These are phyloP conservation scores for Salix purpurea DNA, from an alignment of 345 rosid species.

Conservation along the genomic window DNA sequence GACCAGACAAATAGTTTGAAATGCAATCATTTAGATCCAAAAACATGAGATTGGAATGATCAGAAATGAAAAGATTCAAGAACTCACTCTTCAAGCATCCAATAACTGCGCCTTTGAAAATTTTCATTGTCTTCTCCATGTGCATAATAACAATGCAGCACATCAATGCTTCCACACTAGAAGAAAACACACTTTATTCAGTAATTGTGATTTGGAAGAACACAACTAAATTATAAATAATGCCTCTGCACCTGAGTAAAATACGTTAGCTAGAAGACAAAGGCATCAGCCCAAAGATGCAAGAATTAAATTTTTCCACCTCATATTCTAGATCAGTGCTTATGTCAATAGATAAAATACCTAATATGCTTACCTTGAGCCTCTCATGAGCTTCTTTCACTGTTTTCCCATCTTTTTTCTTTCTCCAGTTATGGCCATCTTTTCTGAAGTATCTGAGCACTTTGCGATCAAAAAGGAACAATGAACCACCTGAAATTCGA, in stretches of 20 bases:
- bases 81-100: constrained; percentile 99
- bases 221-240: neutral
- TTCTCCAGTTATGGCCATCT: constrained; percentile 96
- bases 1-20: neutral
- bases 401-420: constrained; percentile 89
- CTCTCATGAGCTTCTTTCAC: constrained; percentile 94
- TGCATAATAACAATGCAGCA: constrained; percentile 94
- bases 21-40: neutral
- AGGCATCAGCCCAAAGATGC: neutral
- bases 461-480: constrained; percentile 83
- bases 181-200: constrained; percentile 7
- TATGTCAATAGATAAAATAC: neutral
- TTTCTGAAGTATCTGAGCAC: constrained; percentile 87
- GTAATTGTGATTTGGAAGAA: neutral
- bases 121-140: constrained; percentile 84
- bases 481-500: constrained; percentile 69
- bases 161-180: constrained; percentile 89
- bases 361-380: constrained; percentile 59
- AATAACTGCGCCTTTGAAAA: constrained; percentile 93
- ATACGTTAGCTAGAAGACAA: neutral
- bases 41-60: neutral
- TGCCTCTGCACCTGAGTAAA: neutral
- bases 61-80: constrained; percentile 9
- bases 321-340: neutral
- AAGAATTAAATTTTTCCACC: neutral